Conservation (phyloP, 2,329 filamentous ascomycete species). For the Tolypocladium tundrense region DNA sequence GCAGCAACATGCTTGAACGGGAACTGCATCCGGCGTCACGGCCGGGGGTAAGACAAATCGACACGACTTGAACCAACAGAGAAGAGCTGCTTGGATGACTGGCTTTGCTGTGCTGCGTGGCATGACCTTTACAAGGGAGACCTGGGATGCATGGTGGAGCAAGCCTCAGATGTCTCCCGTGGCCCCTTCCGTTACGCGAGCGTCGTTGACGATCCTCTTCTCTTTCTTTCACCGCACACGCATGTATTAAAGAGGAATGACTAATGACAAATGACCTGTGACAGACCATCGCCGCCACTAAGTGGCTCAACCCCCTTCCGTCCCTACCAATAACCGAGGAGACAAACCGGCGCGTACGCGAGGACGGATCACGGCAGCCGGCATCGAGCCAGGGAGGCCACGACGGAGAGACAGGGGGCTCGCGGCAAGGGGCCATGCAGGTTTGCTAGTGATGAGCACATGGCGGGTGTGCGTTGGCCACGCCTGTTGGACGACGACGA, state of each 20-base stretch:
- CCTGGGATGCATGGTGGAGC: constrained; percentile 17
- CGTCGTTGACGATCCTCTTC: neutral
- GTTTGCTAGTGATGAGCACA: neutral
- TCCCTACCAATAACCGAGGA: neutral
- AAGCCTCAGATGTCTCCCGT: constrained; percentile 9
- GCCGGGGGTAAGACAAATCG: neutral
- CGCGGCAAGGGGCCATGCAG: neutral
- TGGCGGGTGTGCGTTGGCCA: neutral
- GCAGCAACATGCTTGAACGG: neutral
- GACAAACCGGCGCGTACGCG: neutral
- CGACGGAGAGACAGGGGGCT: neutral
- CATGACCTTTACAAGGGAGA: constrained; percentile 6
- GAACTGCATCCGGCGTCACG: neutral
- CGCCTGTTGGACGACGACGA: neutral
- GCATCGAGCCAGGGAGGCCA: neutral
- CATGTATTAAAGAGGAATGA: constrained; percentile 1
- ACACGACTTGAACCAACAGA: neutral
- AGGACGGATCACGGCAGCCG: neutral
- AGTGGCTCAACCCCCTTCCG: neutral
- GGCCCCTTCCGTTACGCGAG: neutral
- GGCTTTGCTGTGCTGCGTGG: constrained; percentile 16
- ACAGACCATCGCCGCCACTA: constrained; percentile 12
- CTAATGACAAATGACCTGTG: constrained; percentile 8
- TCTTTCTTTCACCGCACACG: neutral
- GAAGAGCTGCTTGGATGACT: neutral